A percentile compares a stretch with the other conserved stretches of the same genome.
phyloP scores from a whole-genome alignment of 139 green algal genomes.

The Yamagishiella unicocca region DNA sequence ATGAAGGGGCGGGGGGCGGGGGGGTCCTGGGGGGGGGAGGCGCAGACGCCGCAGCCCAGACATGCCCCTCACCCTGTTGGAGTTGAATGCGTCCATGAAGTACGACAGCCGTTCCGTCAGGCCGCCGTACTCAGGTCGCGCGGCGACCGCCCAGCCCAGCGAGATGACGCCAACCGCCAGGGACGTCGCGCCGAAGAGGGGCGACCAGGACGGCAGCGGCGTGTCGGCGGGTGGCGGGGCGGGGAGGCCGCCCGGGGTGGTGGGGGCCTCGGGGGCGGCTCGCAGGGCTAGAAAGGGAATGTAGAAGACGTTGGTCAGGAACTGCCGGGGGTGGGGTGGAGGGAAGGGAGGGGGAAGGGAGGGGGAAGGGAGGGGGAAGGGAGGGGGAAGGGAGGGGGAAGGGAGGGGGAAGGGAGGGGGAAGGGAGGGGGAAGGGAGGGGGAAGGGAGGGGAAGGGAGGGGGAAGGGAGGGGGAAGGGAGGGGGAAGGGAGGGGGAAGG shows the following conservation, averaged over 20 bases:
- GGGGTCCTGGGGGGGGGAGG: too few species aligned
- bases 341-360: too few species aligned
- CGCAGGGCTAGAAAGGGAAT: constrained; percentile 83
- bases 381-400: not conserved
- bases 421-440: too few species aligned
- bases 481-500: too few species aligned
- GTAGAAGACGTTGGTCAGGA: constrained; percentile 75
- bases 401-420: too few species aligned
- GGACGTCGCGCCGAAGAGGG: constrained; percentile 29
- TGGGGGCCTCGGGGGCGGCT: constrained; percentile 58
- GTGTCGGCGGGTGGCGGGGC: constrained; percentile 7
- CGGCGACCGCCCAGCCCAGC: constrained; percentile 73
- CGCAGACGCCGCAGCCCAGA: too few species aligned
- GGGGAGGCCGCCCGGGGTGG: not conserved
- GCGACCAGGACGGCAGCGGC: constrained; percentile 54
- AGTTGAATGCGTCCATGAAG: constrained; percentile 53
- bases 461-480: too few species aligned
- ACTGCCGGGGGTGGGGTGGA: not conserved
- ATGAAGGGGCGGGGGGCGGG: too few species aligned
- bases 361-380: not conserved
- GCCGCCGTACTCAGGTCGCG: constrained; percentile 79
- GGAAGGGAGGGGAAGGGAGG: too few species aligned
- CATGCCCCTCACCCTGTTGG: constrained; percentile 61
- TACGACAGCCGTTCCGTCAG: constrained; percentile 68
- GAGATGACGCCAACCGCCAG: constrained; percentile 70